Conservation (phyloP, 148 eudicot species). For the Chenopodium formosanum region DNA sequence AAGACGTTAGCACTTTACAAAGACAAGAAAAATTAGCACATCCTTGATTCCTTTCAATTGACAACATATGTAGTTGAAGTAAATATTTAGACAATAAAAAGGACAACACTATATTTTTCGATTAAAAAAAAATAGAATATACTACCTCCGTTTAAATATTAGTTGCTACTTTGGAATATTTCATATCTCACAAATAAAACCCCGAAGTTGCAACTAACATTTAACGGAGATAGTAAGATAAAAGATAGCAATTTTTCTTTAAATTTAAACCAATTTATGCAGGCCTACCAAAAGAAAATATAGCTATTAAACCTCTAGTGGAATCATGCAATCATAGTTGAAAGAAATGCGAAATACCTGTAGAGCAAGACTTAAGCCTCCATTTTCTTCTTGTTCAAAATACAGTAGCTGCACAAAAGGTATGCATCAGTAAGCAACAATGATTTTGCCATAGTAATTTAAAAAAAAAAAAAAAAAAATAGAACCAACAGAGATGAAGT, state of each 20-base stretch:
- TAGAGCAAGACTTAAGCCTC: conserved; percentile 85
- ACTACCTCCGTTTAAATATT: too few species aligned
- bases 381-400: conserved; percentile 80
- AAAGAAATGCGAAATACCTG: conserved; percentile 50
- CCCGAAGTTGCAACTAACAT: too few species aligned
- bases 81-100: too few species aligned
- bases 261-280: background rate
- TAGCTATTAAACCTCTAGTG: background rate
- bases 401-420: conserved; percentile 70
- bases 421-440: background rate
- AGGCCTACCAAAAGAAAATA: conserved; percentile 6
- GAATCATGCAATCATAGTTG: background rate
- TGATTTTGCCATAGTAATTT: background rate
- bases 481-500: background rate
- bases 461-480: background rate
- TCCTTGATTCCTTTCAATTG: background rate
- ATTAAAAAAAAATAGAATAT: too few species aligned
- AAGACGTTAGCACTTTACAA: conserved; percentile 8
- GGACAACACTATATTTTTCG: too few species aligned
- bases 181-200: too few species aligned
- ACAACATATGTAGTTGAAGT: background rate
- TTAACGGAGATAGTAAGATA: background rate
- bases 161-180: too few species aligned
- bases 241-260: background rate
- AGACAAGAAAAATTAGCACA: background rate